Evolutionary conservation across 1,139 yeast species (phyloP).

Genomic region (Hansenula sp.): DNA sequence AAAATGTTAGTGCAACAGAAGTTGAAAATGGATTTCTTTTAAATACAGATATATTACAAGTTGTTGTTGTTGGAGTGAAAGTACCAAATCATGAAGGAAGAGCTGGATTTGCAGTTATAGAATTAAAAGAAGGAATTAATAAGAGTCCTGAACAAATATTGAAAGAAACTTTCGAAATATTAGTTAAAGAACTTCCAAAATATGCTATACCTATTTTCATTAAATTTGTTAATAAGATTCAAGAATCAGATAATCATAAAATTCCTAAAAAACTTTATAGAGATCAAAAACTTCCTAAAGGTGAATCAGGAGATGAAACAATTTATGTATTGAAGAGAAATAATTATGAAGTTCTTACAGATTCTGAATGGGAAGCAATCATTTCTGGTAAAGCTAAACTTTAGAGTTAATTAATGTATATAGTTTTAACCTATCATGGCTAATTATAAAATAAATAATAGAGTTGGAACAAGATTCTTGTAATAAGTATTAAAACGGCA

Average conservation of each 20-base stretch:
- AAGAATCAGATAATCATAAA: conserved; percentile 80
- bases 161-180: conserved; percentile 32
- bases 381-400: conserved; percentile 24
- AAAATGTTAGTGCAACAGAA: conserved; percentile 90
- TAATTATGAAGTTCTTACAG: conserved; percentile 52
- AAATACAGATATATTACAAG: conserved; percentile 44
- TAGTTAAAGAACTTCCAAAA: conserved; percentile 57
- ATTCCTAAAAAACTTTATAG: conserved; percentile 75
- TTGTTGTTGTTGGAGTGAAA: conserved; percentile 85
- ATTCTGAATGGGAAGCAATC: conserved; percentile 56
- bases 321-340: conserved; percentile 68
- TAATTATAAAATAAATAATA: not conserved
- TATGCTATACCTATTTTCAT: conserved; percentile 87
- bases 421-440: too few relatives aligned
- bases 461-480: conserved; percentile 1
- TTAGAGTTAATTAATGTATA: not conserved
- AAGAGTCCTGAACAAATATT: conserved; percentile 30
- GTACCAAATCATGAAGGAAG: conserved; percentile 92
- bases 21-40: conserved; percentile 67
- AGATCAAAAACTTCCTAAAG: conserved; percentile 73
- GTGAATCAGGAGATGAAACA: conserved; percentile 52
- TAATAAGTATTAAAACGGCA: conserved; percentile 12
- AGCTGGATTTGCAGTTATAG: conserved; percentile 85
- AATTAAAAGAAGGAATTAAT: conserved; percentile 37
- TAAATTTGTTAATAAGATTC: conserved; percentile 59